Base-by-base conservation (phyloP, 2,329 filamentous ascomycete genomes). In the Huntiella savannae region DNA sequence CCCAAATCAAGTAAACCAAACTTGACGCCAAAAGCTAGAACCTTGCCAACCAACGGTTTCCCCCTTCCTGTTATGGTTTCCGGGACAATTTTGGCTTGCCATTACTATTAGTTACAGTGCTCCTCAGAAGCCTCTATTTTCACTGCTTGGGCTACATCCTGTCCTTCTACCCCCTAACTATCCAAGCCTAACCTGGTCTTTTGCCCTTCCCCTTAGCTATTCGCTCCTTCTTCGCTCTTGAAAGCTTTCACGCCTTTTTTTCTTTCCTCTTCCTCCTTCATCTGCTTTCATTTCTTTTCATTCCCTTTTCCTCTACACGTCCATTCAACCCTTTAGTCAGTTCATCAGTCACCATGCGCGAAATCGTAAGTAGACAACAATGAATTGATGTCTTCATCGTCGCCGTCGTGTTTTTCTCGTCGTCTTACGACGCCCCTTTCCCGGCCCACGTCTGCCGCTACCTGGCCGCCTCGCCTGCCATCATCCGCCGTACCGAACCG, bases 341-440 rank as follows among this genome's bases (percentile, higher is more conserved):
- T 53, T 49, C 52, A 50, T 54, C 52, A 56, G 55, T 59, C 64
- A 76, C 63, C 55, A 79, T 79, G 75, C 75, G 75, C 70, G 75
- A 79, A 66, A 79, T 79, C 65, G 75, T 79, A 66, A 64, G 73
- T 75, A 38, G 40, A 41, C 43, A 44, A 37, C n/a, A 19, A 43
- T 22, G 41, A 16, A 48, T 15, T 16, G 41, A 17, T 13, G 33
- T 28, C 33, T 39, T 48, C 47, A 39, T 43, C 41, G 40, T 40
- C 36, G 38, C 19, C 41, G 37, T 43, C 15, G 17, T 32, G 11
- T 41, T 11, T 5, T 41, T 28, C 8, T 32, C 19, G 40, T n/a
- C 19, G 17, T 12, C 8, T 19, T 47, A 54, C 36, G 50, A 53
- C 12, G 17, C 33, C 47, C 33, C 35, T 45, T 38, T 35, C 42